Evolutionary conservation across 345 rosid species (phyloP), one percentile per base, ranked within the genome.

Genomic region (Xanthoceras sorbifolium): DNA sequence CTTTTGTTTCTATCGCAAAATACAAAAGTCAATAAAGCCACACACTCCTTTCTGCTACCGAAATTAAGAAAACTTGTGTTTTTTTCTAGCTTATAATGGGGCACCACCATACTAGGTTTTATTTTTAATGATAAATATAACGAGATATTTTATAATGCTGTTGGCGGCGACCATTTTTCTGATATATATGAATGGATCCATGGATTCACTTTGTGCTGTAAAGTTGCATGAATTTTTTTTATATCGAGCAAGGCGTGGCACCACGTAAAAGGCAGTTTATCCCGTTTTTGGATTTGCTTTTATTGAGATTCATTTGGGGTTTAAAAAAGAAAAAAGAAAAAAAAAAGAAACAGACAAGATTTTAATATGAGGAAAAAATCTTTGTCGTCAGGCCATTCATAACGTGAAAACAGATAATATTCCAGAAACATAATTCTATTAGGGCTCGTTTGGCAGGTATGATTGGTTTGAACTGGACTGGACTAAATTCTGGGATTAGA

Each of bases 81-180:
- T 60, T 36, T 38, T 48, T 6, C 9, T 1, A 60, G 57, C 67
- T 38, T 63, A 9, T 22, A 63, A 73, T 63, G 62, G 68, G 46
- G 61, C 77, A 46, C 46, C 46, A 12, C n/a, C 36, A 29, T 44
- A 63, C 60, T 29, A 10, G 77, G 57, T 40, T 72, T 71, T n/a
- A n/a, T n/a, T n/a, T n/a, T n/a, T 61, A 31, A 64, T 63, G 44
- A 63, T 48, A 74, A 5, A 62, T 26, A 61, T 63, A 48, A n/a
- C 31, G 29, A 64, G 63, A 48, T n/a, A 64, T 14, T 31, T 44
- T 29, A n/a, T 74, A 63, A 63, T 74, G 77, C 62, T 5, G 5
- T 40, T 74, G 77, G 69, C 77, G 77, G 77, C 77, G 48, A 26
- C 48, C 48, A 64, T 61, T n/a, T 23, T 31, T n/a, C 25, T 18